phyloP scores from a whole-genome alignment of 2,329 filamentous ascomycete genomes.

The Alternaria hordeiaustralica region DNA sequence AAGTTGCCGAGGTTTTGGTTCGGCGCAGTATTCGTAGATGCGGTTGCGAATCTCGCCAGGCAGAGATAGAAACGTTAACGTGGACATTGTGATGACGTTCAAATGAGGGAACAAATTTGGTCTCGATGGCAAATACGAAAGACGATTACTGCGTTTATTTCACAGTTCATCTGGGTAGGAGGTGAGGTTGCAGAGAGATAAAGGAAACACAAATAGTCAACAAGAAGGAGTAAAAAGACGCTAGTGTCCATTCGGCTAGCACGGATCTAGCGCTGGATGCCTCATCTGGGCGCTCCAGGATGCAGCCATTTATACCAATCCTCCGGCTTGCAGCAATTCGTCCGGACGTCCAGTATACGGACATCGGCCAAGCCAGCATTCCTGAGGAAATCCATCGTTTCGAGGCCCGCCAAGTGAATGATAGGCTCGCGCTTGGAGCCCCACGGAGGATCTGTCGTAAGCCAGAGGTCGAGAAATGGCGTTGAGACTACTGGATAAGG shows the following conservation, averaged over 20 bases:
- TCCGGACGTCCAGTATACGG: neutral
- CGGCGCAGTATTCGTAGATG: constrained; percentile 2
- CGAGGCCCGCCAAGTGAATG: neutral
- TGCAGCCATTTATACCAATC: neutral
- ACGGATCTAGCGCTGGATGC: neutral
- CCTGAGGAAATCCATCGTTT: neutral
- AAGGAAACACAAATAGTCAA: too few species aligned
- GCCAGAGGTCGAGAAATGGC: neutral
- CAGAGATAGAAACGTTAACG: neutral
- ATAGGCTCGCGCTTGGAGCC: neutral
- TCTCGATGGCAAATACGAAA: too few species aligned
- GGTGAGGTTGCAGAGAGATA: too few species aligned
- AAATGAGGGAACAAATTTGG: neutral
- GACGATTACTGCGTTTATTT: too few species aligned
- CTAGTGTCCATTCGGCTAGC: neutral
- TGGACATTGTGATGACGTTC: neutral
- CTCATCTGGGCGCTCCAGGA: neutral
- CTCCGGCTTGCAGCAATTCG: neutral
- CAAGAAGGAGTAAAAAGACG: neutral
- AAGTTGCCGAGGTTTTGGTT: neutral
- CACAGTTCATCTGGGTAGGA: rapidly evolving
- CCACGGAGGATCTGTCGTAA: neutral
- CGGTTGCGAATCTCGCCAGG: constrained; percentile 8
- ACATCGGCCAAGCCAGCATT: neutral
- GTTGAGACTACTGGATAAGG: neutral